These are phyloP conservation scores for Torulaspora pretoriensis DNA, from an alignment of 1,139 yeast species.

Conservation along the genomic window DNA sequence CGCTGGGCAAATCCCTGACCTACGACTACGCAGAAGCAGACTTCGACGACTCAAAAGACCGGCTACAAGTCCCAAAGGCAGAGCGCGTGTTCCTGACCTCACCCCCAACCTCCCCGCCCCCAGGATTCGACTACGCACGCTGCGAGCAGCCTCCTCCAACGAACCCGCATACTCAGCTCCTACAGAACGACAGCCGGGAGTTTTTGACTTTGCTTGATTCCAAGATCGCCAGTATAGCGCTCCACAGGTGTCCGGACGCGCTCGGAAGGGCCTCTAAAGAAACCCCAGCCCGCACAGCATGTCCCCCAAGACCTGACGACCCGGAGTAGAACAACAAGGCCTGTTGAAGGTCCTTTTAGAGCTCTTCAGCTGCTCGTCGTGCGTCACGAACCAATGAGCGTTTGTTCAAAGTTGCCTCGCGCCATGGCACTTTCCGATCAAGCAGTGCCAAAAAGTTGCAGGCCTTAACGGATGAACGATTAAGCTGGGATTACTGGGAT, in stretches of 20 bases:
- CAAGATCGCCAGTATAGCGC: constrained; percentile 7
- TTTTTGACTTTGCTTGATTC: constrained; percentile 7
- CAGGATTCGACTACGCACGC: constrained; percentile 38
- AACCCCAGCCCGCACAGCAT: constrained; percentile 18
- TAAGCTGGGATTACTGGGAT: neutral
- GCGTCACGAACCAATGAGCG: constrained; percentile 13
- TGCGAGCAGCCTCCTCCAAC: constrained; percentile 39
- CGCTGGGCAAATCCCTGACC: constrained; percentile 6
- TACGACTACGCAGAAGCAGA: constrained; percentile 24
- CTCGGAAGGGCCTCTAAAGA: constrained; percentile 1
- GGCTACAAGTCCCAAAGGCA: constrained; percentile 35
- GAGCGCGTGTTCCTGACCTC: constrained; percentile 38
- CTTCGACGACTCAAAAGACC: constrained; percentile 20
- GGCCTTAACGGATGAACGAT: neutral
- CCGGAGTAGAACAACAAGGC: neutral
- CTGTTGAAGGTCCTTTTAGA: neutral
- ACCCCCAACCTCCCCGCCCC: constrained; percentile 43
- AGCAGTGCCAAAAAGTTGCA: constrained; percentile 1
- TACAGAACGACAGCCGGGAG: constrained; percentile 8
- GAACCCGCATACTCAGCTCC: constrained; percentile 9
- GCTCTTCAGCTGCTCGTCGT: constrained; percentile 2
- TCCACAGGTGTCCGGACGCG: constrained; percentile 6
- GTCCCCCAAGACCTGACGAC: constrained; percentile 38
- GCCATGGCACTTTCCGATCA: neutral
- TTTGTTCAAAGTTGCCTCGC: neutral